phyloP scores from a whole-genome alignment of 805 yeast species.

The Zygosaccharomyces pseudorouxii region DNA sequence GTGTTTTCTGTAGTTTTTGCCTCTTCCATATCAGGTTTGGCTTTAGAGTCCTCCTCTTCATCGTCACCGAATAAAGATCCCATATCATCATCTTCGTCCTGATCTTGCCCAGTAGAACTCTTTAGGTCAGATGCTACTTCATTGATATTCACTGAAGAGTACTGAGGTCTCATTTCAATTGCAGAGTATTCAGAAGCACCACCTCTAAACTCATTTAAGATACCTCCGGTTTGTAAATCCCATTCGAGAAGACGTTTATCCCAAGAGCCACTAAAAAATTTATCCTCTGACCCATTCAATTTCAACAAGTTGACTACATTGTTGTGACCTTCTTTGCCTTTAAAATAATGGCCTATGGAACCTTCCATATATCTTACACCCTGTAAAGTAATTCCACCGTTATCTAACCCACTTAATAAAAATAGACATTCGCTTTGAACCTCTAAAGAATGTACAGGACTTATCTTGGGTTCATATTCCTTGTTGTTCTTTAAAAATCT shows the following conservation, averaged over 20 bases:
- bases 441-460: slow-evolving; percentile 86
- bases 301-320: slow-evolving; percentile 70
- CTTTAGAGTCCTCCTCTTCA: slow-evolving; percentile 34
- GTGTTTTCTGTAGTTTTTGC: slow-evolving; percentile 9
- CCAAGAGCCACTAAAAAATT: slow-evolving; percentile 84
- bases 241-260: slow-evolving; percentile 74
- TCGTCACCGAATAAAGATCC: slow-evolving; percentile 59
- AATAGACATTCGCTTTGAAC: slow-evolving; percentile 79
- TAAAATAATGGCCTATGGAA: slow-evolving; percentile 67
- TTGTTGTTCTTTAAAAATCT: slow-evolving; percentile 31
- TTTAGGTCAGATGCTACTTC: slow-evolving; percentile 19
- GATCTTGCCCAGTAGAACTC: slow-evolving; percentile 29
- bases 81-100: slow-evolving; percentile 40
- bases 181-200: slow-evolving; percentile 76
- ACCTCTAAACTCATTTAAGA: slow-evolving; percentile 45
- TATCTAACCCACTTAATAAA: slow-evolving; percentile 73
- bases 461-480: slow-evolving; percentile 52
- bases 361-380: slow-evolving; percentile 84
- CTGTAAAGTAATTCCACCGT: slow-evolving; percentile 85
- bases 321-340: slow-evolving; percentile 47
- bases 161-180: slow-evolving; percentile 61
- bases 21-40: slow-evolving; percentile 6
- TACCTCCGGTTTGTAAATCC: slow-evolving; percentile 76
- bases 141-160: slow-evolving; percentile 43
- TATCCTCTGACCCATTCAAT: slow-evolving; percentile 56